Conservation (phyloP, 148 eudicot species). For the Chenopodium suecicum region DNA sequence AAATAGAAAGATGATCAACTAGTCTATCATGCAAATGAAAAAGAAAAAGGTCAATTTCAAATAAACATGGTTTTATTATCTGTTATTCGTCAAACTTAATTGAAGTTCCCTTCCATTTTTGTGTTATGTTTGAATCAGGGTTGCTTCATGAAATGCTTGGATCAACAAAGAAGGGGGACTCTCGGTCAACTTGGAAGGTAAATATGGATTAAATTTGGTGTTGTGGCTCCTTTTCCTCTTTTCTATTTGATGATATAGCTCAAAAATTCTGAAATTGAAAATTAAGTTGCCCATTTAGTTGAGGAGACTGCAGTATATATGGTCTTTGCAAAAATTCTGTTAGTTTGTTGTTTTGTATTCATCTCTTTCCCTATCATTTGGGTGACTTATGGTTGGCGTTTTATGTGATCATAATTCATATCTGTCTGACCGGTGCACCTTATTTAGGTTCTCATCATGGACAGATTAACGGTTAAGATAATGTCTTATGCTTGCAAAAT, state of each 20-base stretch:
- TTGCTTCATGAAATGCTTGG: constrained; percentile 88
- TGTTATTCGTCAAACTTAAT: not conserved
- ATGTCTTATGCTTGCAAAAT: constrained; percentile 93
- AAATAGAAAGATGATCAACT: not conserved
- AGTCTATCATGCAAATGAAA: not conserved
- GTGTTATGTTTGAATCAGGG: constrained; percentile 41
- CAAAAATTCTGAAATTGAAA: not conserved
- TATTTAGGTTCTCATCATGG: constrained; percentile 94
- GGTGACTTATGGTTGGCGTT: not conserved
- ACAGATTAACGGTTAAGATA: constrained; percentile 79
- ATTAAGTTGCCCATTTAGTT: not conserved
- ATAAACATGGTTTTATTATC: not conserved
- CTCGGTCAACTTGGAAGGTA: constrained; percentile 88
- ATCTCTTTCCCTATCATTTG: constrained; percentile 3
- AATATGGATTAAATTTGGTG: constrained; percentile 8
- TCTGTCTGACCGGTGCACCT: constrained; percentile 24
- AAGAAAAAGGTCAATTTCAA: not conserved
- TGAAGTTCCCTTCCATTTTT: not conserved
- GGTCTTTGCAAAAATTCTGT: not conserved
- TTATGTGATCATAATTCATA: not conserved
- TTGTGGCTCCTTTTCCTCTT: not conserved
- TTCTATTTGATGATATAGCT: not conserved
- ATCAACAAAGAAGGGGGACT: constrained; percentile 59
- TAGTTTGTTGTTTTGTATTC: not conserved
- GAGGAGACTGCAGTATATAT: not conserved